phyloP scores from a whole-genome alignment of 1,284 basidiomycete species.

The Uromyces viciae-fabae region DNA sequence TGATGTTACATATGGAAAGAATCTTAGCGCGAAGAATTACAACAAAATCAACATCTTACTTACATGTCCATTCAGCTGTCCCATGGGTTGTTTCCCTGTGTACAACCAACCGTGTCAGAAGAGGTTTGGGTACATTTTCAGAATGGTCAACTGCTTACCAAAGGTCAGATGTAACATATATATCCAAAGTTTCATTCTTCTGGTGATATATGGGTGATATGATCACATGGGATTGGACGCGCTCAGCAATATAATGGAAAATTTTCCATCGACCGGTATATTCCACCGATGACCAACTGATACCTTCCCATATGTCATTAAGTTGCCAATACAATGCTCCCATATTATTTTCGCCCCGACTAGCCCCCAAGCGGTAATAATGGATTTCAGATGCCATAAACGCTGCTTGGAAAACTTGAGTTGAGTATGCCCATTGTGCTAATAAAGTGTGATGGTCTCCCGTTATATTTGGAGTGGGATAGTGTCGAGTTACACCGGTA shows the following conservation, averaged over 20 bases:
- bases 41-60: not conserved
- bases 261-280: conserved; percentile 66
- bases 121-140: too few relatives aligned
- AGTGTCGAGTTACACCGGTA: conserved; percentile 46
- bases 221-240: conserved; percentile 60
- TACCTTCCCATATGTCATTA: conserved; percentile 67
- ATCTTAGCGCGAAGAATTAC: not conserved
- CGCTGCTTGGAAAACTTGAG: conserved; percentile 61
- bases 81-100: conserved; percentile 59
- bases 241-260: conserved; percentile 61
- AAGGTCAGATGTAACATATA: conserved; percentile 61
- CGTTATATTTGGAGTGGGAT: conserved; percentile 39
- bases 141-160: conserved; percentile 53
- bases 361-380: conserved; percentile 63
- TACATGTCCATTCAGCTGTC: conserved; percentile 60
- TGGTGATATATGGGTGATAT: conserved; percentile 61
- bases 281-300: conserved; percentile 64
- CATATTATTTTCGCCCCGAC: conserved; percentile 63
- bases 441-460: conserved; percentile 27
- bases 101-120: not conserved
- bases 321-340: conserved; percentile 56
- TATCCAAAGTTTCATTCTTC: conserved; percentile 60
- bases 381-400: conserved; percentile 62
- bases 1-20: not conserved
- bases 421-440: conserved; percentile 47